These are phyloP conservation scores for Backusella luteola DNA, from an alignment of 192 early-diverging fungal species.

Conservation along the genomic window DNA sequence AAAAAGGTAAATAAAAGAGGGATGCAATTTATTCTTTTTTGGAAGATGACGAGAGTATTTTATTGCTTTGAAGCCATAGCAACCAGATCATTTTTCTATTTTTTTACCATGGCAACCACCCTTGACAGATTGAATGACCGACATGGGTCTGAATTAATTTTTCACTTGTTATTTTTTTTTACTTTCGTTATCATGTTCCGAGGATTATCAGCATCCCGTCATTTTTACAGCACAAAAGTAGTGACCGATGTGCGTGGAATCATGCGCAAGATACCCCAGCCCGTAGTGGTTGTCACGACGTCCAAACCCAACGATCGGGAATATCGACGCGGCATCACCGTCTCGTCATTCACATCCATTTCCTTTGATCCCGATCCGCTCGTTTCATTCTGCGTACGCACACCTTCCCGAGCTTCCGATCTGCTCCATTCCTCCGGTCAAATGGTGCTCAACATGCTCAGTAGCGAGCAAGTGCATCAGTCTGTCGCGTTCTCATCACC, in stretches of 20 bases:
- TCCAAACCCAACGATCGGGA: slow-evolving; percentile 30
- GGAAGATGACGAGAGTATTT: not conserved
- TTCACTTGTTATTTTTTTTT: not conserved
- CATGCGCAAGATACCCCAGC: slow-evolving; percentile 62
- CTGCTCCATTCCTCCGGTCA: slow-evolving; percentile 44
- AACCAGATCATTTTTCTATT: not conserved
- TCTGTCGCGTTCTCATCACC: slow-evolving; percentile 61
- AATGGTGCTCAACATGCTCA: slow-evolving; percentile 63
- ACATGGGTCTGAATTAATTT: not conserved
- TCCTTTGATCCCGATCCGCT: slow-evolving; percentile 57
- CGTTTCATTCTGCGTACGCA: slow-evolving; percentile 60
- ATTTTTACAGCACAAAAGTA: not conserved
- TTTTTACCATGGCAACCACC: not conserved
- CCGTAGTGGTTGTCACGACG: slow-evolving; percentile 57
- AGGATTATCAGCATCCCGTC: not conserved
- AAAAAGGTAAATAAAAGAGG: not conserved
- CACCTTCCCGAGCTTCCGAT: slow-evolving; percentile 57
- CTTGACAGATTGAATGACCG: not conserved
- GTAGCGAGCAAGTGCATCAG: slow-evolving; percentile 51
- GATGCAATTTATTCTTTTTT: not conserved
- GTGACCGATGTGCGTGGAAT: slow-evolving; percentile 42
- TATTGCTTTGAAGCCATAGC: not conserved
- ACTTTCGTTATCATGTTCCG: not conserved
- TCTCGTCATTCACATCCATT: slow-evolving; percentile 66
- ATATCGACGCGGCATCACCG: slow-evolving; percentile 58